Base-by-base conservation (phyloP, 805 yeast species). In the Yamadazyma sp. region DNA sequence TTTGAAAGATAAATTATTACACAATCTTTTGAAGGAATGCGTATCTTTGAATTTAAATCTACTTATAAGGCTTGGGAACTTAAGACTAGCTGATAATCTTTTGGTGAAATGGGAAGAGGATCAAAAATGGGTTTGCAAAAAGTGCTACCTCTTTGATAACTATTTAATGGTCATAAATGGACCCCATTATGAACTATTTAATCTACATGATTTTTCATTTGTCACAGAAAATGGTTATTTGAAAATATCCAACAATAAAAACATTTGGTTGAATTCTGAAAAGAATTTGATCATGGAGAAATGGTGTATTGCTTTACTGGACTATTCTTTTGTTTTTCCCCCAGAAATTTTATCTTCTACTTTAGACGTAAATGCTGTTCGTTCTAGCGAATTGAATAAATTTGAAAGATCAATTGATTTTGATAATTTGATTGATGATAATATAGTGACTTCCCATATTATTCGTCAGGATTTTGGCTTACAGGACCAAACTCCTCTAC, bases 251-350 rank as follows among this genome's bases (percentile, higher is more conserved):
- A 12, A 18, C 8, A 2, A 12, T 19, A 13, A 24, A 26, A 25
- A 38, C 6, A 23, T 61, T 25, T 57, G 47, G 45, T 39, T 65
- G n/a, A 52, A 48, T 25, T 61, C 68, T 1, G 52, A 52, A 8
- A 42, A 38, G 11, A 47, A 50, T 23, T 47, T 58, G n/a, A 53
- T 67, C 4, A 50, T 67, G 19, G 72, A 68, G 39, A 67, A 68
- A 39, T 68, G 73, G 73, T 70, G 58, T 4, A 63, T 64, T 15
- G 70, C 66, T 2, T 43, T 62, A 8, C 60, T 69, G 2, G 73
- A 68, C 37, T 37, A 40, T 7, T 37, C 35, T 20, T 53, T 56
- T 35, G 26, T 35, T 3, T 59, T 68, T 25, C 73, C 73, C 0
- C 41, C 48, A 3, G 65, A 60, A 15, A 43, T 62, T 13, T 35